Percentiles rank a stretch among this genome's conserved stretches.
These are phyloP conservation scores for Azolla pinnata DNA, from an alignment of 75 land plant genomes.

Conservation along the genomic window DNA sequence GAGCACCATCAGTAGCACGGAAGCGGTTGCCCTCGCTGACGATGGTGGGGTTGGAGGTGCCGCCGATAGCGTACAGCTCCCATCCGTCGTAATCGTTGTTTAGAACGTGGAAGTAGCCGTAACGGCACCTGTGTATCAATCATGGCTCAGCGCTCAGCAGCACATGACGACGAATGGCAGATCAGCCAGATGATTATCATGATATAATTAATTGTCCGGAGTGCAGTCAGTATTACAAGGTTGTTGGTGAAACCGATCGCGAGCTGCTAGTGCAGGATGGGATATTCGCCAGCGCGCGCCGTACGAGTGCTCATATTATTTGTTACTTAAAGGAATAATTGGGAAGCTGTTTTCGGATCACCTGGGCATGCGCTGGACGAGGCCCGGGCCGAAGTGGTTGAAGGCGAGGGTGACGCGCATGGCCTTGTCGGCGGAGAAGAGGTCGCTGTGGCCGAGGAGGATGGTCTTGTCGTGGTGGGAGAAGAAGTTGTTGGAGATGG, in stretches of 20 bases:
- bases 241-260: too few relatives aligned
- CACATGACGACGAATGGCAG: too few relatives aligned
- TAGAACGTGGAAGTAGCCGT: slow-evolving; percentile 23
- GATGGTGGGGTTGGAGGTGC: slow-evolving; percentile 24
- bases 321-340: too few relatives aligned
- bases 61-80: slow-evolving; percentile 29
- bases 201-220: too few relatives aligned
- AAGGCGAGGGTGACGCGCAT: slow-evolving; percentile 54
- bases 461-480: slow-evolving; percentile 61
- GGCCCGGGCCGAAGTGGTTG: slow-evolving; percentile 44
- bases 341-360: too few relatives aligned
- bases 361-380: slow-evolving; percentile 59
- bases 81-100: slow-evolving; percentile 29
- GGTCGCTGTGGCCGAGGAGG: slow-evolving; percentile 45
- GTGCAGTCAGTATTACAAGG: too few relatives aligned
- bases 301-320: too few relatives aligned
- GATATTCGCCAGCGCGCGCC: too few relatives aligned
- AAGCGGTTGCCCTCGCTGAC: slow-evolving; percentile 20
- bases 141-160: too few relatives aligned
- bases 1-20: background rate
- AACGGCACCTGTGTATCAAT: slow-evolving; percentile 24
- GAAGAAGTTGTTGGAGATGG: slow-evolving; percentile 59
- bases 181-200: too few relatives aligned
- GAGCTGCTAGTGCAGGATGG: too few relatives aligned
- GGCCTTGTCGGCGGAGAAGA: slow-evolving; percentile 9